Base-by-base conservation (phyloP, 2,329 filamentous ascomycete species). In the Aspergillus sp. region DNA sequence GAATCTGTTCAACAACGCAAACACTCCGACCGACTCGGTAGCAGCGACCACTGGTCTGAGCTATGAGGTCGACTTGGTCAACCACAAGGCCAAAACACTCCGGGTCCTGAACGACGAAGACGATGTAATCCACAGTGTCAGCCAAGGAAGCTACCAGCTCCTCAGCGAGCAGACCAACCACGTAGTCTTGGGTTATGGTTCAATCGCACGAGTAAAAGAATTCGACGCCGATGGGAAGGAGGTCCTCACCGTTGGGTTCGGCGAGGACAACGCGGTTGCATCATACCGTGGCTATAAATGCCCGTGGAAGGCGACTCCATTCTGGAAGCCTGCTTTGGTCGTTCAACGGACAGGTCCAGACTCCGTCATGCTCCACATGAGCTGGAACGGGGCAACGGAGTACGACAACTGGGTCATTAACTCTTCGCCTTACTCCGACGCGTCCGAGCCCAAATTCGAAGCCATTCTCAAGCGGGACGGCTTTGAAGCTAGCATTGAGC, bases 361-460 rank as follows among this genome's bases (percentile, higher is more conserved):
- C 13, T 54, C 56, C 1, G 69, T 67, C 0, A 44, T 54, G 17
- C 57, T 74, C n/a, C 68, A 69, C 57, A 75, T 75, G 69, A 75
- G 73, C 64, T 75, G 73, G 73, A 73, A 72, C 46, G 72, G 72
- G 8, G 73, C 72, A 5, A 75, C 73, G 0, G 74, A 75, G 59
- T 68, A 74, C 48, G 64, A 66, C 54, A 68, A 63, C 42, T 75
- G 75, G 74, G 70, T 68, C 17, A 54, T 77, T 4, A 73, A 72
- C 45, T 62, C 64, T 8, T 63, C 62, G 27, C 20, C 62, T 1
- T 63, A 64, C 6, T 27, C 58, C 11, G 63, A 58, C 12, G 64
- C 63, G 20, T 61, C 56, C 20, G 50, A 66, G 46, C 54, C 56
- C 11, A 62, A 57, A 12, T 58, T 70, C 30, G 57, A 72, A 19